A percentile compares a stretch with the other conserved stretches of the same genome.
phyloP scores from a whole-genome alignment of 768 basidiomycete genomes.

The Lyophyllum decastes region DNA sequence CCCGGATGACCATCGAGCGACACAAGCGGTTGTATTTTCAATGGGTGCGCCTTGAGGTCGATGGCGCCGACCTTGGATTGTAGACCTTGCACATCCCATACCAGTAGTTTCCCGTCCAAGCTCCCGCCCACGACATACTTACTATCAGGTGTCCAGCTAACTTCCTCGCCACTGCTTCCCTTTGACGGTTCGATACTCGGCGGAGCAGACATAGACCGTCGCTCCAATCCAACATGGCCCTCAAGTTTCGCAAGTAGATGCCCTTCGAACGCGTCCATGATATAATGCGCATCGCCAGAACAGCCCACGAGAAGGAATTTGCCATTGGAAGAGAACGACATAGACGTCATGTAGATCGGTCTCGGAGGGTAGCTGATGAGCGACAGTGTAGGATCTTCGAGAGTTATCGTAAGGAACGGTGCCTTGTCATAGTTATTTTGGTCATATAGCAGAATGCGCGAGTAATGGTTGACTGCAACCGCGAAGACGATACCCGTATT shows the following conservation, averaged over 20 bases:
- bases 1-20: conserved; percentile 80
- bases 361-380: conserved; percentile 85
- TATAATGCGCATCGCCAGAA: conserved; percentile 89
- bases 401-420: conserved; percentile 81
- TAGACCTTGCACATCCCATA: conserved; percentile 84
- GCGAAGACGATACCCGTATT: conserved; percentile 82
- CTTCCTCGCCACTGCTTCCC: conserved; percentile 91
- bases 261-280: conserved; percentile 90
- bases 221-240: conserved; percentile 83
- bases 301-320: conserved; percentile 92
- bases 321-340: conserved; percentile 88
- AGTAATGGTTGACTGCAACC: conserved; percentile 80
- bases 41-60: conserved; percentile 55
- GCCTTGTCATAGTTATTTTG: conserved; percentile 86
- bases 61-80: conserved; percentile 51
- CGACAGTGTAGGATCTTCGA: conserved; percentile 79
- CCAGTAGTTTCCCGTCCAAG: conserved; percentile 77
- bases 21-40: conserved; percentile 40
- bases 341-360: conserved; percentile 86
- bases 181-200: conserved; percentile 67
- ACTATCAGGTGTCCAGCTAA: conserved; percentile 93
- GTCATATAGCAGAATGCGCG: conserved; percentile 85
- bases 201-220: conserved; percentile 51
- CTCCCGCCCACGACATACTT: conserved; percentile 87
- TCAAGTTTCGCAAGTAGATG: conserved; percentile 81